These are phyloP conservation scores for Botrytis elliptica DNA, from an alignment of 2,329 filamentous ascomycete genomes.

Conservation along the genomic window DNA sequence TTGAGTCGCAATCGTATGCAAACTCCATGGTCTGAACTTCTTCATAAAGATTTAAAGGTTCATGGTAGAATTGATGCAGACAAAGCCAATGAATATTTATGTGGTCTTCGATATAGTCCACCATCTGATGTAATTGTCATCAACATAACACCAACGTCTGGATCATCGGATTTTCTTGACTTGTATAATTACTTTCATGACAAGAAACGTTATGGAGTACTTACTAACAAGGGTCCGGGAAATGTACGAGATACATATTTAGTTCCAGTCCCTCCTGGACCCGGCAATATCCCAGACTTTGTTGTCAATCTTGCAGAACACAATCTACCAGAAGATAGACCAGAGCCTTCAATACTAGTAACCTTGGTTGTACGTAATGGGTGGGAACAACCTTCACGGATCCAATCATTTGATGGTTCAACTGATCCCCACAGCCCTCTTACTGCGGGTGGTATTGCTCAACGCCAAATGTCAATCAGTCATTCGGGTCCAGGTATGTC, in stretches of 20 bases:
- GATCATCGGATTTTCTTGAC: conserved; percentile 64
- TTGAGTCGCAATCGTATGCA: conserved; percentile 49
- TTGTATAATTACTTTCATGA: conserved; percentile 85
- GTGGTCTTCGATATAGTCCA: conserved; percentile 76
- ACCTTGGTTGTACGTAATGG: conserved; percentile 80
- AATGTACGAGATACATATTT: conserved; percentile 90
- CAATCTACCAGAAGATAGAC: conserved; percentile 67
- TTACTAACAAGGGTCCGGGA: conserved; percentile 70
- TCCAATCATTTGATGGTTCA: conserved; percentile 28
- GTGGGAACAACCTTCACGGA: conserved; percentile 25
- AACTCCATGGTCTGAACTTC: conserved; percentile 71
- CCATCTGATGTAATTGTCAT: conserved; percentile 84
- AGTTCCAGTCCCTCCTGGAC: conserved; percentile 76
- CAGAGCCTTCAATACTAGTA: conserved; percentile 76
- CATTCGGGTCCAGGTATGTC: conserved; percentile 52
- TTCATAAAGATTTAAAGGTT: conserved; percentile 68
- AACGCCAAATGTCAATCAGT: conserved; percentile 50
- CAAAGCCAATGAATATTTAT: conserved; percentile 87
- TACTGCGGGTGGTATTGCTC: conserved; percentile 39
- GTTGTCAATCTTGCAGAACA: conserved; percentile 86
- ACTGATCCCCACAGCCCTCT: conserved; percentile 39
- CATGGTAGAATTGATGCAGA: conserved; percentile 78
- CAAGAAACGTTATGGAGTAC: conserved; percentile 82
- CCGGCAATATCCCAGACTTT: conserved; percentile 74
- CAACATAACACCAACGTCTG: conserved; percentile 62